These are phyloP conservation scores for Aureobasidium sp. DNA, from an alignment of 2,329 filamentous ascomycete genomes.

Conservation along the genomic window DNA sequence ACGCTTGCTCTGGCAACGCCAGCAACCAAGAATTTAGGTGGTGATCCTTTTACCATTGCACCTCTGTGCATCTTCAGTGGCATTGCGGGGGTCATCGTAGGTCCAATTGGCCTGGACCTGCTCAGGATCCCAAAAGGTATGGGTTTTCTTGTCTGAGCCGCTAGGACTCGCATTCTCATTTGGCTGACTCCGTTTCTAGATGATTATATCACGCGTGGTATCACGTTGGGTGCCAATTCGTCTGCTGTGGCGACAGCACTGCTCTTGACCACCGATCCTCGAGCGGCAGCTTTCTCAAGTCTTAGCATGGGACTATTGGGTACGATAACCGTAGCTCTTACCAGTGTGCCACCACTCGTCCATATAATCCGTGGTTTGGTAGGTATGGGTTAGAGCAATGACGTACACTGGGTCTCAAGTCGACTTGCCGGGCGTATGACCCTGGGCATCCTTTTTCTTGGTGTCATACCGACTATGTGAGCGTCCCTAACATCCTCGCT, in stretches of 20 bases:
- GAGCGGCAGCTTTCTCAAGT: conserved; percentile 52
- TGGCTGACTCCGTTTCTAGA: conserved; percentile 30
- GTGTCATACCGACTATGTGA: not conserved
- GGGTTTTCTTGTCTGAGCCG: not conserved
- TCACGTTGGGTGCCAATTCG: conserved; percentile 53
- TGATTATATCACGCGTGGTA: conserved; percentile 56
- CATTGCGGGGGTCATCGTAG: conserved; percentile 51
- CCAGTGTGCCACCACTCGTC: conserved; percentile 48
- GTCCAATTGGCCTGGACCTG: conserved; percentile 39
- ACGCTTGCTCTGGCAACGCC: conserved; percentile 54
- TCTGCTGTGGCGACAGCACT: conserved; percentile 53
- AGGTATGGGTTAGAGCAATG: conserved; percentile 20
- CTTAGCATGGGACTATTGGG: conserved; percentile 55
- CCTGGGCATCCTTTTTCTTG: not conserved
- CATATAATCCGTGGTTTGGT: conserved; percentile 42
- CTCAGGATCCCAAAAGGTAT: conserved; percentile 48
- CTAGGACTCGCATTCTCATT: not conserved
- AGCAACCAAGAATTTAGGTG: conserved; percentile 48
- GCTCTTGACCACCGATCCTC: conserved; percentile 47
- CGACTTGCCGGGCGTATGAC: not conserved
- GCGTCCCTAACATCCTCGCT: too few species aligned
- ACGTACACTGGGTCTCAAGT: not conserved
- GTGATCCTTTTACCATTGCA: conserved; percentile 48
- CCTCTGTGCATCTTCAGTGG: conserved; percentile 53
- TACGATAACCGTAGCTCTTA: conserved; percentile 51